These are phyloP conservation scores for Capronia epimyces DNA, from an alignment of 2,329 filamentous ascomycete genomes.

Conservation along the genomic window DNA sequence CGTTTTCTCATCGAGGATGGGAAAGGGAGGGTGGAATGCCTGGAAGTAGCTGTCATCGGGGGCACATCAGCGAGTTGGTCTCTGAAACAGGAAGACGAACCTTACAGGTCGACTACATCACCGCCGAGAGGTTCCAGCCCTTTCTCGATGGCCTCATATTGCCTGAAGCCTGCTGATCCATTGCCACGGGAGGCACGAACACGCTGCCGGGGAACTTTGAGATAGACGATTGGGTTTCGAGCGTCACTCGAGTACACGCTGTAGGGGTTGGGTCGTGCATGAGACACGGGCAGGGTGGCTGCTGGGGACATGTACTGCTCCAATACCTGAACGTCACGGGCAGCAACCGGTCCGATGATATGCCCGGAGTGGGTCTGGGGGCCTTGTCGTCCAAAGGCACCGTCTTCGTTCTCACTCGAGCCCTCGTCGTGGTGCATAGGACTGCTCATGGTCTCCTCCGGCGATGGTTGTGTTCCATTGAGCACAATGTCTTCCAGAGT, in stretches of 20 bases:
- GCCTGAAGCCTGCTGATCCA: conserved; percentile 44
- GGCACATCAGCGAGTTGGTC: not conserved
- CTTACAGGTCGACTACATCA: conserved; percentile 44
- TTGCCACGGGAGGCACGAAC: conserved; percentile 35
- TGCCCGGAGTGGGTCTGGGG: conserved; percentile 32
- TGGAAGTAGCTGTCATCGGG: conserved; percentile 45
- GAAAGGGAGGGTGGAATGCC: conserved; percentile 54
- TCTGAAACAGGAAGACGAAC: not conserved
- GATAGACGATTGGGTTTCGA: conserved; percentile 42
- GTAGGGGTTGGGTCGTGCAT: conserved; percentile 29
- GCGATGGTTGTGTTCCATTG: not conserved
- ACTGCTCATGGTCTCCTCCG: not conserved
- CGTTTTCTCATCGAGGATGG: conserved; percentile 51
- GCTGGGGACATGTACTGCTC: conserved; percentile 51
- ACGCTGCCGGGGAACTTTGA: conserved; percentile 21
- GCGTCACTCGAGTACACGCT: conserved; percentile 31
- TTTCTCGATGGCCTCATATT: conserved; percentile 54
- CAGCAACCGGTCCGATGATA: conserved; percentile 55
- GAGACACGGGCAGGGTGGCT: conserved; percentile 28
- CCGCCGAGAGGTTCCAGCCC: conserved; percentile 51
- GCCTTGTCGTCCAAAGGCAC: conserved; percentile 25
- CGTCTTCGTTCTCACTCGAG: conserved; percentile 2
- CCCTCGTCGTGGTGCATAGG: not conserved
- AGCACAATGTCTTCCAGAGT: conserved; percentile 1
- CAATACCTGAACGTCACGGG: conserved; percentile 55